These are phyloP conservation scores for Striga asiatica DNA, from an alignment of 257 asterid species.

Conservation along the genomic window DNA sequence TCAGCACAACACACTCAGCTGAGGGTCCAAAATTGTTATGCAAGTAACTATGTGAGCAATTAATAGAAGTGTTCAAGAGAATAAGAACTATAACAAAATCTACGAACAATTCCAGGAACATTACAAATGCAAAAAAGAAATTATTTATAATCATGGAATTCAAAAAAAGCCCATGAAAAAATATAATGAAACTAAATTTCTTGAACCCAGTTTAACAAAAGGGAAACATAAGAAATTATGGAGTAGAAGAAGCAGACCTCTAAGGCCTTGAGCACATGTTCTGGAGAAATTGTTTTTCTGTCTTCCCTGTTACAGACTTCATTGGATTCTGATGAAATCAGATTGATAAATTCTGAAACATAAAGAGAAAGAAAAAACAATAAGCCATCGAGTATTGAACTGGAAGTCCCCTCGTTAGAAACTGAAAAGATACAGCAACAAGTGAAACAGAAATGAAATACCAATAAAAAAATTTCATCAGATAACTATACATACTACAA, in stretches of 20 bases:
- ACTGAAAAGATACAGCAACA: neutral
- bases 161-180: too few relatives aligned
- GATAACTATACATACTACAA: too few relatives aligned
- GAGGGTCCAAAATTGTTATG: too few relatives aligned
- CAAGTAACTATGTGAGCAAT: too few relatives aligned
- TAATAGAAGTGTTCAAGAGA: too few relatives aligned
- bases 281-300: constrained; percentile 87
- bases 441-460: neutral
- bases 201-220: neutral
- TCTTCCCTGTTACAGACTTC: constrained; percentile 89
- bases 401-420: neutral
- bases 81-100: too few relatives aligned
- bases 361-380: neutral
- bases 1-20: too few relatives aligned
- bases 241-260: constrained; percentile 35
- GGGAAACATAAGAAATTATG: constrained; percentile 2
- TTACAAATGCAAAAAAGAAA: too few relatives aligned
- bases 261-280: constrained; percentile 89
- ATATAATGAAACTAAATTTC: too few relatives aligned
- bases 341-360: constrained; percentile 76
- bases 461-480: too few relatives aligned
- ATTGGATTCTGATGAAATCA: constrained; percentile 87
- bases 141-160: too few relatives aligned
- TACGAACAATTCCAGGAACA: too few relatives aligned
- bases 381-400: neutral